Conservation (phyloP, 2,329 filamentous ascomycete species). For the Nigrograna mackinnonii region DNA sequence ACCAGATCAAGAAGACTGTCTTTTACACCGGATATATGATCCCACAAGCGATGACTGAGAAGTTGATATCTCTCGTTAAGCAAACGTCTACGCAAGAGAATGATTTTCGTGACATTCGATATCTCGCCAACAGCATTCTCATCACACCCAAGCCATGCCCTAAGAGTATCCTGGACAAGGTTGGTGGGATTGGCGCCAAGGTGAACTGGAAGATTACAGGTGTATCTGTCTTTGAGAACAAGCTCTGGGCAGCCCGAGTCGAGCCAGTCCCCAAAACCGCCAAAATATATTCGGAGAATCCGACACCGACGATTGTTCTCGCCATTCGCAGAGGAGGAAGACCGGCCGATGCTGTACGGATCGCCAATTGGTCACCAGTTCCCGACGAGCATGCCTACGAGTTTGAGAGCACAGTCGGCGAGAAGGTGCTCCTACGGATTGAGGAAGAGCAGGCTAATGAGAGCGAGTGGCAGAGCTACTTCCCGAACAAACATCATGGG, state of each 20-base stretch:
- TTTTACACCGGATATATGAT: slow-evolving; percentile 95
- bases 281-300: slow-evolving; percentile 76
- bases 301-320: slow-evolving; percentile 78
- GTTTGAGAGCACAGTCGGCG: slow-evolving; percentile 83
- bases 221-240: slow-evolving; percentile 74
- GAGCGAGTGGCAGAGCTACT: slow-evolving; percentile 66
- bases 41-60: slow-evolving; percentile 69
- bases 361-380: slow-evolving; percentile 82
- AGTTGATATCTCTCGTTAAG: slow-evolving; percentile 70
- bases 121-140: slow-evolving; percentile 86
- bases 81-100: slow-evolving; percentile 61
- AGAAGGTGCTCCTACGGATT: slow-evolving; percentile 82
- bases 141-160: slow-evolving; percentile 81
- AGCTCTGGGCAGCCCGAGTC: slow-evolving; percentile 84
- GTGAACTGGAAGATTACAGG: slow-evolving; percentile 83
- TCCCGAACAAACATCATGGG: slow-evolving; percentile 61
- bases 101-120: slow-evolving; percentile 73
- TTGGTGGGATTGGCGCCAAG: slow-evolving; percentile 84
- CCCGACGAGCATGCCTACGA: slow-evolving; percentile 70
- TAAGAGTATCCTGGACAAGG: slow-evolving; percentile 73
- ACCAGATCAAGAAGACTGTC: slow-evolving; percentile 82
- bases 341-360: slow-evolving; percentile 78
- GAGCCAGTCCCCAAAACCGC: slow-evolving; percentile 69
- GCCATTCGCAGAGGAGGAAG: slow-evolving; percentile 75
- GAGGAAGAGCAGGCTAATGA: slow-evolving; percentile 69